Base-by-base conservation (phyloP, 1,139 yeast genomes). In the Diutina rugosa region DNA sequence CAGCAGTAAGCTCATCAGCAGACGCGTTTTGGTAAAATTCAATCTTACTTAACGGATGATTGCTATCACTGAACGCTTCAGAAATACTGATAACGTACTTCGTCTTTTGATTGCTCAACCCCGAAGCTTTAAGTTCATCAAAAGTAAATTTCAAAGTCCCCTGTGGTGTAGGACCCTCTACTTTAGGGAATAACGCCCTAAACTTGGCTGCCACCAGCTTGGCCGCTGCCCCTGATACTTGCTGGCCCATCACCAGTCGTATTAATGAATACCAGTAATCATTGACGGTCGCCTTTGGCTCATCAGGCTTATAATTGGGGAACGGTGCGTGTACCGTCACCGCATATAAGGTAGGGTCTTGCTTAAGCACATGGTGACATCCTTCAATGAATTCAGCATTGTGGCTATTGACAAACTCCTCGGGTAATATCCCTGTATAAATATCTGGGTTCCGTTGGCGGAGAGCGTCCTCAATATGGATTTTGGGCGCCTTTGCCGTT, bases 191-290 rank as follows among this genome's bases (percentile, higher is more conserved):
- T 30, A 74, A 59, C 3, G 57, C 61, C 29, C 62, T 62, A 58
- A 90, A 80, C 62, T 79, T 77, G 12, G 61, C 61, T 57, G 78
- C 76, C 46, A 90, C 86, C 1, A 91, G 76, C 12, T 65, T 69
- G 0, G 97, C 97, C 0, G 97, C 95, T 0, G 82, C 78, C 0
- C 96, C 96, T 61, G 93, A 85, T 5, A 90, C 85, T 66, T 90
- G 97, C 69, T 90, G 97, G 0, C 88, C 80, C 16, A 88, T 79
- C 7, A 90, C 79, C 65, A 70, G 79, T 63, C 67, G 61, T 0
- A 76, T 63, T 52, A 76, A 64, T 45, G 72, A 63, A 54, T 69
- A 64, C 80, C 80, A 76, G 61, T 75, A 75, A 26, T 60, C 70
- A 67, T 62, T 73, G 72, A 65, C 76, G 64, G 61, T 63, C 62